Base-by-base conservation (phyloP, 495 filamentous ascomycete species). In the Cenococcum geophilum region DNA sequence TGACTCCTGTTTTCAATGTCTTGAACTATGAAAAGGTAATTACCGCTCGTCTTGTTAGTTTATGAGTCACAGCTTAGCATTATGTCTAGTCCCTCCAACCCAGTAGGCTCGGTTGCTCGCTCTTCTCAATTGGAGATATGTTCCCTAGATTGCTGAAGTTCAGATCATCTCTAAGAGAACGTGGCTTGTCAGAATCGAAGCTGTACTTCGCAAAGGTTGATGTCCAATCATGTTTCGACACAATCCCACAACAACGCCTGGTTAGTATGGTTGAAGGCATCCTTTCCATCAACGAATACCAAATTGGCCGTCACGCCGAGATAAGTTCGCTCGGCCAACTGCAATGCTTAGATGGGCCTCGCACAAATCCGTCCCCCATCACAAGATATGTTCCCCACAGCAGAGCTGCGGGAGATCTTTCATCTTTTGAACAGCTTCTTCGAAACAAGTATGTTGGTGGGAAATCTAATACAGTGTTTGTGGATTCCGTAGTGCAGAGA, bases 121-220 rank as follows among this genome's bases (percentile, higher is more conserved):
- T 98, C 61, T 88, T 87, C 71, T 92, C 88, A 0, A 81, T 93
- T 5, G 81, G 83, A 5, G 93, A 97, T 27, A 84, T 97, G 48
- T 90, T 95, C 70, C 73, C 77, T n/a, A 82, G 82, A 35, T 72
- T 98, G 35, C 89, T 85, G 67, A 61, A 63, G 1, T 96, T 96
- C 74, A 85, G 86, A 64, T 52, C 70, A 5, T 72, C 32, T n/a
- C 65, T 84, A 36, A 47, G 66, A 32, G 42, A 57, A n/a, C 62
- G 55, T 48, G 70, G 49, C 49, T 61, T 55, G 57, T 55, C 10
- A 55, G 77, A 42, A 22, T n/a, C 9, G 10, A 72, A 68, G 16
- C 68, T 91, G 9, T 96, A 87, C 70, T 96, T 97, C 67, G 91
- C 86, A 43, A 98, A 97, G 72, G 76, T 96, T 14, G 93, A 98